Conservation (phyloP, 2,329 filamentous ascomycete species). For the Teratosphaeria viscida region DNA sequence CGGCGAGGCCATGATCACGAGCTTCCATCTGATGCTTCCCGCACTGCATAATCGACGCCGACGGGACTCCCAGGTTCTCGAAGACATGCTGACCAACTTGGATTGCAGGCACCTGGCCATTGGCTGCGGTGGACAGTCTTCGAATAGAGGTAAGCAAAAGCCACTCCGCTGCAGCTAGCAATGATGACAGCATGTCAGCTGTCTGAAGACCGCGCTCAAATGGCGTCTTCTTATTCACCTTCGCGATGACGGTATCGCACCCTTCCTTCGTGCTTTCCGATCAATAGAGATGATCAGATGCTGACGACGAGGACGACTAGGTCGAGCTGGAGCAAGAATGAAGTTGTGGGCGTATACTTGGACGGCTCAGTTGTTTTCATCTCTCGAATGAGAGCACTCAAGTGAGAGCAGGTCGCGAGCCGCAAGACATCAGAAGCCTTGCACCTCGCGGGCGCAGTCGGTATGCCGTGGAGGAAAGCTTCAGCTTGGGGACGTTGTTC, state of each 20-base stretch:
- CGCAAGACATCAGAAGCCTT: no score
- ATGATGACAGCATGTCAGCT: background rate
- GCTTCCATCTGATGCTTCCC: background rate
- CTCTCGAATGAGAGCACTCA: background rate
- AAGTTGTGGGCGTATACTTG: background rate
- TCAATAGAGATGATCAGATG: background rate
- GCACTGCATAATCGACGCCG: background rate
- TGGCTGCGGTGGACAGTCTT: background rate
- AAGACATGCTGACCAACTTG: background rate
- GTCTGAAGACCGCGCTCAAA: background rate
- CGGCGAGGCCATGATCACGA: background rate
- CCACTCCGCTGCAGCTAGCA: background rate
- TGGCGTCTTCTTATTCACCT: background rate
- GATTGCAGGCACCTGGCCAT: background rate
- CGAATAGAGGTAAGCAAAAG: background rate
- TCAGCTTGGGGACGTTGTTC: no score
- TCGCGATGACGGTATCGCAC: background rate
- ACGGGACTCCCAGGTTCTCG: background rate
- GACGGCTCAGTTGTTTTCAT: background rate
- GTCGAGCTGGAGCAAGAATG: background rate
- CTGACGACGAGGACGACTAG: background rate
- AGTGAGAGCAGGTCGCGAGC: no score
- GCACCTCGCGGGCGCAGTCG: no score
- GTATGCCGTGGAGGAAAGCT: no score
- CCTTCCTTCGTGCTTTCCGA: background rate